phyloP scores from a whole-genome alignment of 116 monocot species.

The Phalaenopsis hybrid region DNA sequence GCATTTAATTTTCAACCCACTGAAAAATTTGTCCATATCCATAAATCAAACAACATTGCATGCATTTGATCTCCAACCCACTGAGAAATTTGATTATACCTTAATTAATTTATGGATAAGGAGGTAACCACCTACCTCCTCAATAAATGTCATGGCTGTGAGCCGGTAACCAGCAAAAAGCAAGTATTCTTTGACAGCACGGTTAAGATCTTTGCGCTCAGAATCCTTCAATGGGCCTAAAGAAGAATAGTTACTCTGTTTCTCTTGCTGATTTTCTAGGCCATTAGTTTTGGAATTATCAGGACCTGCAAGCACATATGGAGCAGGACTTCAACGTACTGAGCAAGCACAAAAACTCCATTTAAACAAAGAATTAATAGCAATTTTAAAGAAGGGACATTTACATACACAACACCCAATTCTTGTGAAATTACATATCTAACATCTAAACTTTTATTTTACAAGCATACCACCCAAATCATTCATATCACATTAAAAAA shows the following conservation, averaged over 20 bases:
- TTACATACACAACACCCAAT: too few relatives aligned
- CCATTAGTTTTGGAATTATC: conserved; percentile 24
- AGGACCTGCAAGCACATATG: conserved; percentile 23
- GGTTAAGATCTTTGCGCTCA: conserved; percentile 86
- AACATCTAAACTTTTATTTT: too few relatives aligned
- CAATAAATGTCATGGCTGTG: conserved; percentile 99
- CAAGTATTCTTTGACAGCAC: conserved; percentile 94
- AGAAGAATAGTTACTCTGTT: conserved; percentile 47
- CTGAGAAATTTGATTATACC: not conserved
- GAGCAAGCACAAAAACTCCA: not conserved
- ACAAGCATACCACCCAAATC: too few relatives aligned
- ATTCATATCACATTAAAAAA: too few relatives aligned
- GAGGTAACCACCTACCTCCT: conserved; percentile 57
- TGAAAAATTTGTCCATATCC: too few relatives aligned
- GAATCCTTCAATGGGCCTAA: conserved; percentile 81
- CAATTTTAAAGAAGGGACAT: not conserved
- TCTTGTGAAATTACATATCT: too few relatives aligned
- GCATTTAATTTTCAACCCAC: too few relatives aligned
- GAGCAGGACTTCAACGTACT: not conserved
- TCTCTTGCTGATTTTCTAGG: conserved; percentile 21
- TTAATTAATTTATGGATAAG: not conserved
- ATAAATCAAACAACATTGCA: not conserved
- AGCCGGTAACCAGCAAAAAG: conserved; percentile 95
- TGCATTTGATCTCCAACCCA: not conserved
- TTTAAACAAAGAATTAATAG: not conserved